Evolutionary conservation across 148 eudicot species (phyloP), one percentile per base, ranked within the genome.

Genomic region (Oxyria digyna): DNA sequence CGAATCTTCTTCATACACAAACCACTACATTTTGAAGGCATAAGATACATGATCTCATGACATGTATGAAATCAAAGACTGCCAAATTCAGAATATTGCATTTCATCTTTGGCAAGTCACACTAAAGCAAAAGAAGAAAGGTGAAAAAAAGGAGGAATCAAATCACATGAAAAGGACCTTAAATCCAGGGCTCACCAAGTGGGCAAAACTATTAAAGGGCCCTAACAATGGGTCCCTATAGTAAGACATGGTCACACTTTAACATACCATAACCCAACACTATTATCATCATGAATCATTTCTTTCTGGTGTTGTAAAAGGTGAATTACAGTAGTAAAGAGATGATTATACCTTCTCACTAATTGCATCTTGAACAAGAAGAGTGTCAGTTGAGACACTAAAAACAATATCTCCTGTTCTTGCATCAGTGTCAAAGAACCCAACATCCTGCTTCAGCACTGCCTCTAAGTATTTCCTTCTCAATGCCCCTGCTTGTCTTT

Each of bases 301-400:
- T n/a, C 52, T 18, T 46, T 38, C 18, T n/a, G 14, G 52, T 46
- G 52, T n/a, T 46, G 21, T 23, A 46, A 46, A 45, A 46, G 20
- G 21, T 38, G 41, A 38, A 38, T 38, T 38, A 42, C 7, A 23
- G 64, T 23, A 57, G 32, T 20, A 15, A 29, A 29, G 15, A 57
- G 15, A 26, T 57, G 38, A 35, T 35, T 35, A 3, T 10, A 90
- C 99, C 97, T 91, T 94, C 81, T 94, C 99, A 71, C 99, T 94
- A 68, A 94, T 94, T 74, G 99, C 99, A 81, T 94, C 99, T 85
- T 94, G 99, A 3, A 94, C 99, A 71, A 94, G 99, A n/a, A 94
- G 91, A 20, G 99, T 94, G 68, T 94, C 99, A 7, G 97, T 91
- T 4, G 99, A 94, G 63, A 94, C 91, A 48, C 93, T 91, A 67